Base-by-base conservation (phyloP, 495 filamentous ascomycete species). In the Penicillium coprophilum region DNA sequence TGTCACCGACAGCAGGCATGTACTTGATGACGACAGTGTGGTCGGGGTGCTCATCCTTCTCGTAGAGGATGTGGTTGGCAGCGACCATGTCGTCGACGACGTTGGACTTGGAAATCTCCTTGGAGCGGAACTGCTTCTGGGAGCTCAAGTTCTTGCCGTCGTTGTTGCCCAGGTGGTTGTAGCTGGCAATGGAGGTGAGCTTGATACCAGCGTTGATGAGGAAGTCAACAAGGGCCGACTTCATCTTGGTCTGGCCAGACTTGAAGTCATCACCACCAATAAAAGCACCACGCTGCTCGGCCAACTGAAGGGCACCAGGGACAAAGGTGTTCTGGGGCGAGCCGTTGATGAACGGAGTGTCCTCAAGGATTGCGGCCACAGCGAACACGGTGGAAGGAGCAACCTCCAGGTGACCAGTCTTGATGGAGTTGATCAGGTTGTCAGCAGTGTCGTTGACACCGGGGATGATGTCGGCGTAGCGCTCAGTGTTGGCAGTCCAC, bases 161-260 rank as follows among this genome's bases (percentile, higher is more conserved):
- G 69, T 98, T 98, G 82, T 98, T 98, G 68, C 94, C 94, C 46
- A 98, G 87, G 77, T 97, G 95, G 83, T 98, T 98, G 84, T 97
- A 98, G 78, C 89, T 94, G 63, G 94, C 90, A 75, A 98, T 97
- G 51, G 95, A 96, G 51, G 95, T 98, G 63, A 98, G 87, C 82
- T 96, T 96, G 82, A 98, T 96, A 71, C 94, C 94, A 53, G 94
- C 95, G 72, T 86, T 96, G 86, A 98, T 94, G 65, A 98, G 76
- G 82, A 98, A 98, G 77, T 98, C 94, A 17, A 97, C 95, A 17
- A 98, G 85, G 19, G 95, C 95, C 38, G 92, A 96, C 76, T 98
- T 98, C 94, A 98, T 98, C 86, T 98, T 98, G 66, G 94, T 98
- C 82, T 98, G 94, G 57, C 94, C 94, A 50, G 94, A 97, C 84